Percentiles rank a stretch among this genome's conserved stretches.
Conservation (phyloP, 208 protist species). For the Leishmania tropica region DNA sequence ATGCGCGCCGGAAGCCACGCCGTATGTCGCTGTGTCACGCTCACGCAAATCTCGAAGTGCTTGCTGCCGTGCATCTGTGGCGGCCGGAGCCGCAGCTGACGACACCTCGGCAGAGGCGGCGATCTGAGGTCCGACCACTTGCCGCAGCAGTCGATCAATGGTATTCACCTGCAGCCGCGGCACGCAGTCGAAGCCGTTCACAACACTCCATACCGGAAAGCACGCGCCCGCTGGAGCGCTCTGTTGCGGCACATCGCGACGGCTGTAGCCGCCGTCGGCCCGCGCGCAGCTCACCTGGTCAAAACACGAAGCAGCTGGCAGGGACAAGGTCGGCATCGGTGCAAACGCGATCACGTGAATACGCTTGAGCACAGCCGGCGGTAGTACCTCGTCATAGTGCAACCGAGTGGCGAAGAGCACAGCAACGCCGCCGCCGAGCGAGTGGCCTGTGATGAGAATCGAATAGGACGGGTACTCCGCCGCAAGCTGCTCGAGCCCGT, state of each 20-base stretch:
- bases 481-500: conserved; percentile 42
- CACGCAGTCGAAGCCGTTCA: conserved; percentile 61
- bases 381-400: conserved; percentile 29
- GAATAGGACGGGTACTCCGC: conserved; percentile 43
- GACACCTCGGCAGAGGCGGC: not conserved
- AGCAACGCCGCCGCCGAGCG: conserved; percentile 66
- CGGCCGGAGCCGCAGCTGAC: not conserved
- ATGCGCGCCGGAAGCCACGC: not conserved
- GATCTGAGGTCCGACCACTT: conserved; percentile 16
- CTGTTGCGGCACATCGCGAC: not conserved
- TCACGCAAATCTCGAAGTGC: not conserved
- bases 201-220: conserved; percentile 55
- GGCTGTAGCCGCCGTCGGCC: conserved; percentile 12
- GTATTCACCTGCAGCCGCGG: conserved; percentile 71
- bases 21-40: conserved; percentile 4
- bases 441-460: conserved; percentile 75
- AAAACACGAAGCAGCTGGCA: conserved; percentile 43
- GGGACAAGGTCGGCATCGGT: conserved; percentile 64
- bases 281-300: conserved; percentile 31
- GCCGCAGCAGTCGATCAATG: conserved; percentile 44
- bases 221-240: not conserved
- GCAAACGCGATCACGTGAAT: conserved; percentile 62
- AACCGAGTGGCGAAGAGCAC: conserved; percentile 67
- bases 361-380: conserved; percentile 33
- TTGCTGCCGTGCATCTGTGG: not conserved